Percentiles rank a stretch among this genome's conserved stretches.
These are phyloP conservation scores for Lathyrus sativus DNA, from an alignment of 306 rosid species.

Conservation along the genomic window DNA sequence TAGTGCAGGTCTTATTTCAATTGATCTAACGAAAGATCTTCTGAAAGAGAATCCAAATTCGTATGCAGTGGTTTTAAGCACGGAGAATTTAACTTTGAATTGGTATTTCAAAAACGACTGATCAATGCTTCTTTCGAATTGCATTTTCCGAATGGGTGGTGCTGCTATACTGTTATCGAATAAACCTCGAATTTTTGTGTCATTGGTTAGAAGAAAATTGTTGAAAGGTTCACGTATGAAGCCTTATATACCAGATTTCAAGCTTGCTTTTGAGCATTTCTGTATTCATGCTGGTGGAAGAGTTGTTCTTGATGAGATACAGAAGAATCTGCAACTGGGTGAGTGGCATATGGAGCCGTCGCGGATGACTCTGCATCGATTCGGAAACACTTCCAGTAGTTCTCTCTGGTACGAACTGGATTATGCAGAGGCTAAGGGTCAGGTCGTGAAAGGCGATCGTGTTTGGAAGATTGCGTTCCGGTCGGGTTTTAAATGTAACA, in stretches of 20 bases:
- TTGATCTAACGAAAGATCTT: too few relatives aligned
- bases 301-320: too few relatives aligned
- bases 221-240: slow-evolving; percentile 42
- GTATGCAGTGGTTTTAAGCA: slow-evolving; percentile 76
- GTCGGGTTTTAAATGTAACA: too few relatives aligned
- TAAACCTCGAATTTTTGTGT: slow-evolving; percentile 53
- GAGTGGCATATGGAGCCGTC: too few relatives aligned
- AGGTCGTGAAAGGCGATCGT: slow-evolving; percentile 63
- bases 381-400: too few relatives aligned
- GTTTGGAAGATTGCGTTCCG: slow-evolving; percentile 91
- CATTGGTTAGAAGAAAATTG: slow-evolving; percentile 56
- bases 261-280: slow-evolving; percentile 89
- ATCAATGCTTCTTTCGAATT: slow-evolving; percentile 78
- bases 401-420: slow-evolving; percentile 90
- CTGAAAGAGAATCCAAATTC: too few relatives aligned
- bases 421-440: slow-evolving; percentile 77
- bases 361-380: too few relatives aligned
- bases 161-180: slow-evolving; percentile 77
- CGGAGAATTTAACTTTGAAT: too few relatives aligned
- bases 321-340: too few relatives aligned
- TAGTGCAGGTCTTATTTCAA: too few relatives aligned
- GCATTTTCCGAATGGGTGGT: slow-evolving; percentile 91
- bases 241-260: too few relatives aligned
- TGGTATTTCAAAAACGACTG: slow-evolving; percentile 95
- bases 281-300: too few relatives aligned